Base-by-base conservation (phyloP, 2,329 filamentous ascomycete species). In the Penicillium corylophilum region DNA sequence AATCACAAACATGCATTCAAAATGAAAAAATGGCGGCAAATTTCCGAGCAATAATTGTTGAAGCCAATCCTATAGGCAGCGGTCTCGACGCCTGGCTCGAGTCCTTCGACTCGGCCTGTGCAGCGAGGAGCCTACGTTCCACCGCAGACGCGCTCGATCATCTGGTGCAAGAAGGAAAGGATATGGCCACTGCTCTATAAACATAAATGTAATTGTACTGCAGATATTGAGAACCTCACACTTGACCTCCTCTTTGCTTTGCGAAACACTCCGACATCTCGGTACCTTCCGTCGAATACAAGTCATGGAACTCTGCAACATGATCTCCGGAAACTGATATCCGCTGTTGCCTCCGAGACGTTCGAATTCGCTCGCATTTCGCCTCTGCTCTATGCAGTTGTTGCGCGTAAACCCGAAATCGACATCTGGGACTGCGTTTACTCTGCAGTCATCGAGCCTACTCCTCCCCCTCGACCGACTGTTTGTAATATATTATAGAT, bases 241-340 rank as follows among this genome's bases (percentile, higher is more conserved):
- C 40, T 43, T 43, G 40, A 43, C 22, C 40, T 43, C 22, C 23
- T 43, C 22, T 43, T 43, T 28, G 40, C 40, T 23, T 43, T 43
- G 40, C 40, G 40, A 43, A 43, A 43, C 40, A 28, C 23, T 43
- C 22, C 40, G 40, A 43, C 23, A 43, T 43, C 22, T 43, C 40
- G 40, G 23, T 23, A n/a, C 24, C 24, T 26, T 26, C 24, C 24
- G 24, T 26, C 24, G 24, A 26, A 26, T 26, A 26, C 24, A 26
- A 26, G 24, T 26, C 24, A 26, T 26, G 24, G 24, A 26, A 26
- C 24, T 26, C 24, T 26, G 24, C 24, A 26, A 26, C 24, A 26
- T 26, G 8, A 26, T 26, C 24, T 26, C 24, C 24, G 24, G 24
- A 26, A 26, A 26, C 24, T 26, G 24, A 26, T 26, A 26, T 26